Evolutionary conservation across 495 filamentous ascomycete species (phyloP), one percentile per base, ranked within the genome.

Genomic region (Annulohypoxylon moriforme): DNA sequence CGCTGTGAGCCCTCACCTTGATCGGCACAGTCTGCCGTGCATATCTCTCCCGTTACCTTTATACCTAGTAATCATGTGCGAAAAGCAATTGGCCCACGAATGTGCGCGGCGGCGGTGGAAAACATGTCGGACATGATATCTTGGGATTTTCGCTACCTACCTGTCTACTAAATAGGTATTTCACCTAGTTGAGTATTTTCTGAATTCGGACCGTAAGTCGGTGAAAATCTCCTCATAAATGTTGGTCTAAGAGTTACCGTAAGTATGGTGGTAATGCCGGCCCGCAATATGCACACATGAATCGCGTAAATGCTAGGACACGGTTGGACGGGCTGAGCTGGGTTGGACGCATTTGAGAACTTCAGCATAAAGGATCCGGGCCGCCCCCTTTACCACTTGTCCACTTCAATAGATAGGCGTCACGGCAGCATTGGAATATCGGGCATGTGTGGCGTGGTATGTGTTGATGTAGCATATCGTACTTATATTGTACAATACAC

Each of bases 361-460:
- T 58, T 69, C 49, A 52, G 60, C 40, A 64, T 59, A 60, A 58
- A 64, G 27, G 33, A 64, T 42, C 60, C 67, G 67, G 67, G 44
- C 53, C 60, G 60, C 52, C 60, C 60, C 50, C 22, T 64, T 64
- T 59, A 66, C 53, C 34, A 55, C 49, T 46, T 5, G 53, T 27
- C 31, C 34, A 24, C 25, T 22, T 36, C 10, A 13, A 38, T 66
- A n/a, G 38, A 56, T 24, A 65, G 53, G 24, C 13, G 34, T 13
- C 34, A 38, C 34, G 10, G 34, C 34, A 38, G 13, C 38, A 42
- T 13, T 10, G 34, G 34, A 14, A 13, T 42, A 11, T 16, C 13
- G 14, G 38, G 1, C 6, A 16, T 42, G 20, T 24, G 13, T 50
- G 9, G 16, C 20, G 7, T 14, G 47, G 46, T 42, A 24, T 38